A percentile compares a stretch with the other conserved stretches of the same genome.
phyloP scores from a whole-genome alignment of 2,329 filamentous ascomycete genomes.

The Colletotrichum karsti region DNA sequence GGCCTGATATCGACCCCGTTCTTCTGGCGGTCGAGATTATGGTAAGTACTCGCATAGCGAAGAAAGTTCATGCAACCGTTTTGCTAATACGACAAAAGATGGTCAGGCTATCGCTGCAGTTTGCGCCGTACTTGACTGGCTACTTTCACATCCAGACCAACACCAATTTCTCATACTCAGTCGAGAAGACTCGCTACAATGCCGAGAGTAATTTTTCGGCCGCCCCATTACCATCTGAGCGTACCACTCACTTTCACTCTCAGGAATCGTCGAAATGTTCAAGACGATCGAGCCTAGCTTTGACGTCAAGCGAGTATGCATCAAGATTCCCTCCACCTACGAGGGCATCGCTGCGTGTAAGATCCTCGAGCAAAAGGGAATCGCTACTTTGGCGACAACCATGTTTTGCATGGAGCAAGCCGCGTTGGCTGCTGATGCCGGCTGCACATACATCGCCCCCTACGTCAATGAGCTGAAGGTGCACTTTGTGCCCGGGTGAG shows the following conservation, averaged over 20 bases:
- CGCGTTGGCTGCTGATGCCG: constrained; percentile 62
- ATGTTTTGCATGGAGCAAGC: constrained; percentile 71
- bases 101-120: constrained; percentile 61
- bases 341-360: constrained; percentile 69
- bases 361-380: constrained; percentile 58
- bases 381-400: constrained; percentile 69
- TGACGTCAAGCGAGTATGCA: constrained; percentile 60
- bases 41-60: constrained; percentile 41
- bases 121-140: constrained; percentile 58
- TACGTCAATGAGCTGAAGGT: constrained; percentile 73
- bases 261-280: constrained; percentile 61
- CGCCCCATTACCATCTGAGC: background rate
- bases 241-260: background rate
- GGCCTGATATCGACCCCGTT: constrained; percentile 37
- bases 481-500: constrained; percentile 62
- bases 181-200: constrained; percentile 56
- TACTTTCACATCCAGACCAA: constrained; percentile 69
- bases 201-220: constrained; percentile 57
- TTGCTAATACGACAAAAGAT: constrained; percentile 48
- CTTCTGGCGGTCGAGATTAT: constrained; percentile 66
- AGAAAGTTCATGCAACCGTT: background rate
- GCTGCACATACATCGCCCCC: constrained; percentile 70
- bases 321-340: constrained; percentile 72
- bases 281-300: constrained; percentile 51
- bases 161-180: constrained; percentile 61